Evolutionary conservation across 1,139 yeast genomes (phyloP).

Genomic region (Candida sp.): DNA sequence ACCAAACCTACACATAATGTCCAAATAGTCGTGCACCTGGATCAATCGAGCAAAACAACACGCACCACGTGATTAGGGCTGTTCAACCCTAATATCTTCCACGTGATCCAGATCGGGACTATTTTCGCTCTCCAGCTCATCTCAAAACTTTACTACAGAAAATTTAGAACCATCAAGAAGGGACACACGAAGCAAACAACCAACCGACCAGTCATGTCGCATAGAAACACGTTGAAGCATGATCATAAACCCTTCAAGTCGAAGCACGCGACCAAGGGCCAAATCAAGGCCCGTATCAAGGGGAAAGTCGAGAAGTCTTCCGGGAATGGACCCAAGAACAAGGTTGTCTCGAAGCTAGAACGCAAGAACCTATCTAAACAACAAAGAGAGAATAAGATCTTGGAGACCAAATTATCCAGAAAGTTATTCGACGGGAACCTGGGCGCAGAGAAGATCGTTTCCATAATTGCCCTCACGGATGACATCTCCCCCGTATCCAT

Average conservation of each 20-base stretch:
- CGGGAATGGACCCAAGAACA: constrained; percentile 46
- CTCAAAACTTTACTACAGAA: neutral
- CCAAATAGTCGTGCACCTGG: too few species aligned
- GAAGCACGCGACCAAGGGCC: constrained; percentile 90
- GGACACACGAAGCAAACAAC: neutral
- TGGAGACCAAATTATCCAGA: constrained; percentile 53
- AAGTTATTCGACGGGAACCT: constrained; percentile 78
- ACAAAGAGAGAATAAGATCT: constrained; percentile 71
- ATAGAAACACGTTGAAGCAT: constrained; percentile 81
- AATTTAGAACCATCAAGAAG: neutral
- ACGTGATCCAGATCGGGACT: neutral
- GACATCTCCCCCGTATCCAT: constrained; percentile 69
- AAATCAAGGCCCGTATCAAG: constrained; percentile 75
- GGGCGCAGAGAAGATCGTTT: constrained; percentile 84
- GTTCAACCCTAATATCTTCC: neutral
- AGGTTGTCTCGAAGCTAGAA: constrained; percentile 64
- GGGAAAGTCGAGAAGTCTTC: constrained; percentile 82
- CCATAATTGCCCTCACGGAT: constrained; percentile 77
- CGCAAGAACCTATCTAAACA: constrained; percentile 84
- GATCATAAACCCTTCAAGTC: constrained; percentile 91
- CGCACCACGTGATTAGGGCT: constrained; percentile 5
- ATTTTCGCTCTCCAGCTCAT: neutral
- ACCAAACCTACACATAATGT: too few species aligned
- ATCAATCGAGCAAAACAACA: neutral
- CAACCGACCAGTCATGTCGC: constrained; percentile 53